phyloP scores from a whole-genome alignment of 2,329 filamentous ascomycete species.

The Colletotrichum liaoningense region DNA sequence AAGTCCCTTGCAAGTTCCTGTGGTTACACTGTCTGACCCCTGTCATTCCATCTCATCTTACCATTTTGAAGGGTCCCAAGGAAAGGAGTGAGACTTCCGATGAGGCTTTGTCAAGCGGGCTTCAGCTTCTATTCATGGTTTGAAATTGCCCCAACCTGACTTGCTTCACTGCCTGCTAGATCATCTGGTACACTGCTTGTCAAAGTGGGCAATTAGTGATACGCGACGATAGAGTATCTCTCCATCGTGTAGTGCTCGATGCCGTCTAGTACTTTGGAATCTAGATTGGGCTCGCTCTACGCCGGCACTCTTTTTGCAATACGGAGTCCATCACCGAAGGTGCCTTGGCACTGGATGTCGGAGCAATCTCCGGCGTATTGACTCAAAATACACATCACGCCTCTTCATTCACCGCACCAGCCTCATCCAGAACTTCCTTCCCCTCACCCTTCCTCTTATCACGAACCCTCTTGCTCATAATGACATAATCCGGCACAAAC shows the following conservation, averaged over 20 bases:
- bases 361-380: no score
- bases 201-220: no score
- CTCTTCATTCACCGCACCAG: neutral
- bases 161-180: no score
- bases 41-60: neutral
- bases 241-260: no score
- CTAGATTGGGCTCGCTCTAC: no score
- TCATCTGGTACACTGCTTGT: no score
- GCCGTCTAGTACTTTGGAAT: no score
- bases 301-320: no score
- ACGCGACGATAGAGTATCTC: no score
- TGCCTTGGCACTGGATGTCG: no score
- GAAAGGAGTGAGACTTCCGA: neutral
- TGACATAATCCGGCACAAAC: slow-evolving; percentile 68
- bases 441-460: neutral
- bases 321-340: no score
- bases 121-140: neutral
- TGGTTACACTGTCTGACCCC: neutral
- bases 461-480: slow-evolving; percentile 63
- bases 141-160: no score
- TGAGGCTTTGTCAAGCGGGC: neutral
- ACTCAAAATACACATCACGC: neutral
- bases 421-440: neutral
- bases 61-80: neutral
- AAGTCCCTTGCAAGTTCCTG: neutral